Base-by-base conservation (phyloP, 306 rosid genomes). In the Trichosanthes cucumerina region DNA sequence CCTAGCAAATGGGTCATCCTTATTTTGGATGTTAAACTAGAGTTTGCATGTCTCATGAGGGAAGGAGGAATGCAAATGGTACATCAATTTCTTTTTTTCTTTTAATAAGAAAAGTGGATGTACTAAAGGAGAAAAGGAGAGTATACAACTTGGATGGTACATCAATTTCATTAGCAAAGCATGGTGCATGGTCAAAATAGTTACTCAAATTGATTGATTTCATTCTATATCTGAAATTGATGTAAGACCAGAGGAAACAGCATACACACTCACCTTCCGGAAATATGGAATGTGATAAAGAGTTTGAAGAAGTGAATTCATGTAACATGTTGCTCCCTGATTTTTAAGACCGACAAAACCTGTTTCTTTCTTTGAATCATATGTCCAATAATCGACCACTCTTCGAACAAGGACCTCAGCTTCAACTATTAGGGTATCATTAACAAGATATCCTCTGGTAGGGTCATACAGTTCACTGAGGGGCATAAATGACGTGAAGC, bases 291-390 rank as follows among this genome's bases (percentile, higher is more conserved):
- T 90, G 84, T 92, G 97, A 75, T 89, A 92, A 39, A 92, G 76
- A 58, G 97, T 92, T 85, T 92, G 97, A 59, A 92, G 97, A 34
- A 92, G 91, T 57, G 93, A 92, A 80, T 92, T 92, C 97, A 92
- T 92, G 80, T 92, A 92, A 82, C 97, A 92, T 3, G 97, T 92
- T 78, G 97, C 97, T 84, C 97, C 97, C 84, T 92, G 97, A 84
- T 90, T 92, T 84, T 92, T 92, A 65, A 92, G 96, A 78, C 97
- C 97, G 41, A 92, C 97, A 85, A 83, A 92, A 76, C 97, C 97
- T 7, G 97, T 92, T 85, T 92, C 97, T 86, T 92, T 92, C 65
- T 92, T 92, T 39, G 97, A 90, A 86, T 92, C 96, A 53, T 90
- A 89, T 39, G 93, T 80, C 97, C 96, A 89, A 84, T 92, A 90